Percentiles rank a stretch among this genome's conserved stretches.
Evolutionary conservation across 2,329 filamentous ascomycete species (phyloP).

Genomic region (Ascosphaera apis): DNA sequence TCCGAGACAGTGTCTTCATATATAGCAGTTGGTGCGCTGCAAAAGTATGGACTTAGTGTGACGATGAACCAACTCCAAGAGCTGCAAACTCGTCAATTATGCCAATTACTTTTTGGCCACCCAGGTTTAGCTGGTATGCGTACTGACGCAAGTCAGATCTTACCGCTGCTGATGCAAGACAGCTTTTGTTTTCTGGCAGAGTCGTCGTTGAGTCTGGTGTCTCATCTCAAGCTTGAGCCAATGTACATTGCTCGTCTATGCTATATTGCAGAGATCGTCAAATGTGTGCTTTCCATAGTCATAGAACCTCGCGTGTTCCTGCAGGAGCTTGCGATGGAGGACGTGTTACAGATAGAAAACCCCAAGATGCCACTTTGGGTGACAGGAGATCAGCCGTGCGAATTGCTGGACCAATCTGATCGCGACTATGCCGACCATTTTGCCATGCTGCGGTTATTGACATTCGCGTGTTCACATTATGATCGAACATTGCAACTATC

Average conservation of each 20-base stretch:
- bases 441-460: no score
- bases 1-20: conserved; percentile 77
- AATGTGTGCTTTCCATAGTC: conserved; percentile 41
- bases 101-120: conserved; percentile 47
- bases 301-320: conserved; percentile 16
- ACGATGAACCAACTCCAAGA: conserved; percentile 46
- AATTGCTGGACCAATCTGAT: conserved; percentile 11
- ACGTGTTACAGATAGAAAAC: neutral
- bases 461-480: no score
- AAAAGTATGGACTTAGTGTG: conserved; percentile 33
- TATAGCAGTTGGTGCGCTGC: conserved; percentile 49
- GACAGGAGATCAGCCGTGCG: no score
- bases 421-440: no score
- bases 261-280: conserved; percentile 77
- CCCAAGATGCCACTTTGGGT: neutral
- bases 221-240: conserved; percentile 47
- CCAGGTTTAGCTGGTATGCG: conserved; percentile 10
- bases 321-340: conserved; percentile 10
- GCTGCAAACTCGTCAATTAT: conserved; percentile 46
- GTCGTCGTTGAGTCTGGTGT: conserved; percentile 45
- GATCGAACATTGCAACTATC: no score
- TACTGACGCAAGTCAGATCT: conserved; percentile 13
- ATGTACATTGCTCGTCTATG: conserved; percentile 63
- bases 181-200: conserved; percentile 47
- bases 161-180: conserved; percentile 17